A percentile compares a stretch with the other conserved stretches of the same genome.
Evolutionary conservation across 2,329 filamentous ascomycete genomes (phyloP).

Genomic region (Exserohilum turcica): DNA sequence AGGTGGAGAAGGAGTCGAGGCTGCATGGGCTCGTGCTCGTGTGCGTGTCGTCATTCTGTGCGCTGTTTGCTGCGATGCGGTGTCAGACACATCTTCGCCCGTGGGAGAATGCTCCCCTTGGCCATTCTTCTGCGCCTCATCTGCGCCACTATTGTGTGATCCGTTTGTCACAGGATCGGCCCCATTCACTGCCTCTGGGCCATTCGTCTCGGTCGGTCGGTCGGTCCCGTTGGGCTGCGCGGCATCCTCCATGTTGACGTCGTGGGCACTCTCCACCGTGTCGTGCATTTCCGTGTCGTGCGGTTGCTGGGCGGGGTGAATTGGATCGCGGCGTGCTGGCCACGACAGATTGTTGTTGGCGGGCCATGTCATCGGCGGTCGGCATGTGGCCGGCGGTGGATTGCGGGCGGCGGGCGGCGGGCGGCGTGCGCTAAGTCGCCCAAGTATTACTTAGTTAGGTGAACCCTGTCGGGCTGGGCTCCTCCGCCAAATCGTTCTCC

Average conservation of each 20-base stretch:
- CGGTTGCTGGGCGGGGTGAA: not conserved
- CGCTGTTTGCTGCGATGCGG: slow-evolving; percentile 50
- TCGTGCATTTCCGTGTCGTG: slow-evolving; percentile 22
- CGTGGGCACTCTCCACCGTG: slow-evolving; percentile 18
- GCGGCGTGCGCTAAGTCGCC: slow-evolving; percentile 1
- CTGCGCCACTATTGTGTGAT: slow-evolving; percentile 17
- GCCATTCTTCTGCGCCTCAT: slow-evolving; percentile 31
- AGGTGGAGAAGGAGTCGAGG: slow-evolving; percentile 46
- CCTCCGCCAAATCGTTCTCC: slow-evolving; percentile 6
- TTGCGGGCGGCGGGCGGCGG: slow-evolving; percentile 3
- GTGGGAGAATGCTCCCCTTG: slow-evolving; percentile 26
- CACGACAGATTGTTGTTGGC: slow-evolving; percentile 6
- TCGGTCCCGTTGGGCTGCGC: slow-evolving; percentile 24
- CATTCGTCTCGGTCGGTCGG: slow-evolving; percentile 18
- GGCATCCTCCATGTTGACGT: slow-evolving; percentile 38
- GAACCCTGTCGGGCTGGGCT: slow-evolving; percentile 8
- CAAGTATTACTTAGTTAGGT: too few relatives aligned
- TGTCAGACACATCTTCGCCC: slow-evolving; percentile 50
- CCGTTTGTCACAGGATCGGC: slow-evolving; percentile 30
- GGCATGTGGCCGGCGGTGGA: slow-evolving; percentile 7
- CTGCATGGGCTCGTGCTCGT: slow-evolving; percentile 57
- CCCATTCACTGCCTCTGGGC: slow-evolving; percentile 22
- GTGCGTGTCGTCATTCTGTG: slow-evolving; percentile 63
- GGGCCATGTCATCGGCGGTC: slow-evolving; percentile 10
- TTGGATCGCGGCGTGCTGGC: slow-evolving; percentile 5